Conservation (phyloP, 2,329 filamentous ascomycete species). For the Aspergillus melleus region DNA sequence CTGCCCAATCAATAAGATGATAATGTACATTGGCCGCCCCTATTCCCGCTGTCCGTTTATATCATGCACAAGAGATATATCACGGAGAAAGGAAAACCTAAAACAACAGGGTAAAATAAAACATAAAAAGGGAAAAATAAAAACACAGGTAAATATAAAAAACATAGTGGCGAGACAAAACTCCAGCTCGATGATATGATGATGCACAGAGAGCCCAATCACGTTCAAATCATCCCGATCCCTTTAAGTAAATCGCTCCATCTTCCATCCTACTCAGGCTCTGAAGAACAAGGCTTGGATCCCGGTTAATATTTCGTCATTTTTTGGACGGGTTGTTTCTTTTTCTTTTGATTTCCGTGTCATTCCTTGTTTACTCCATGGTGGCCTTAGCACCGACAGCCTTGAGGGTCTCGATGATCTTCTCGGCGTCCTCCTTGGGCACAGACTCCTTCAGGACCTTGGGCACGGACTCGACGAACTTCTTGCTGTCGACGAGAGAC, state of each 20-base stretch:
- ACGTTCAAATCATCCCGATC: constrained; percentile 16
- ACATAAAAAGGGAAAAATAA: constrained; percentile 15
- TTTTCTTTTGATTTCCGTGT: neutral
- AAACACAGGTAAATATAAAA: constrained; percentile 10
- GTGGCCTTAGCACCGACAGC: constrained; percentile 81
- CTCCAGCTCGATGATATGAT: constrained; percentile 26
- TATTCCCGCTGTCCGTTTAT: constrained; percentile 24
- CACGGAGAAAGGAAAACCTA: constrained; percentile 20
- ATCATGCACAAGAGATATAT: constrained; percentile 23
- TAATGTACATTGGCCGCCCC: constrained; percentile 41
- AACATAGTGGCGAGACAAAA: constrained; percentile 20
- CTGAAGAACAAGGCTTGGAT: constrained; percentile 1
- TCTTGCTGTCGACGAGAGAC: constrained; percentile 98
- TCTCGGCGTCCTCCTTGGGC: constrained; percentile 98
- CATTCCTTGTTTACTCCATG: constrained; percentile 71
- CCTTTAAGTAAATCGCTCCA: constrained; percentile 1
- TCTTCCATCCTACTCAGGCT: constrained; percentile 8
- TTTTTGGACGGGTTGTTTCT: neutral
- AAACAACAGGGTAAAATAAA: constrained; percentile 6
- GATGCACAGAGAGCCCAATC: constrained; percentile 18
- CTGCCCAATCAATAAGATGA: constrained; percentile 26
- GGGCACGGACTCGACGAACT: constrained; percentile 97
- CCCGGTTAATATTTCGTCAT: constrained; percentile 10
- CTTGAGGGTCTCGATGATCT: constrained; percentile 95
- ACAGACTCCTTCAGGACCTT: constrained; percentile 99